Conservation (phyloP, 768 basidiomycete genomes). For the Obba rivulosa region DNA sequence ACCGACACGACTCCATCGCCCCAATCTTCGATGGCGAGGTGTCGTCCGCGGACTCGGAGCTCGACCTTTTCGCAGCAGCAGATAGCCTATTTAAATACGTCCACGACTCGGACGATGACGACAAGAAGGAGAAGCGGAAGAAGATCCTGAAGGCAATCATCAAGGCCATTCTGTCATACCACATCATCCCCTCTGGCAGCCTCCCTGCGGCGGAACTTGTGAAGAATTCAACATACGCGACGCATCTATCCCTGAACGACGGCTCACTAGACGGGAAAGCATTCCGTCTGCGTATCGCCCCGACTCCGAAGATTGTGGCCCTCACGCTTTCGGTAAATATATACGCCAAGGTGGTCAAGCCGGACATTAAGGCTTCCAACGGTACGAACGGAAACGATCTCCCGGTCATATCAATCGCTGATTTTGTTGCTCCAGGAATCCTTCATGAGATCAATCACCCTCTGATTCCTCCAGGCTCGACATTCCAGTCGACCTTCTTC, state of each 20-base stretch:
- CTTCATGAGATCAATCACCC: constrained; percentile 53
- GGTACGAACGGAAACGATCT: constrained; percentile 29
- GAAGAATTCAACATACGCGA: constrained; percentile 50
- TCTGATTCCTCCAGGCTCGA: constrained; percentile 48
- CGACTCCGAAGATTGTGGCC: constrained; percentile 26
- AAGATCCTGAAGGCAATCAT: constrained; percentile 48
- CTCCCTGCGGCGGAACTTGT: constrained; percentile 35
- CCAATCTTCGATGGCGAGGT: constrained; percentile 3
- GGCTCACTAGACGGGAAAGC: constrained; percentile 40
- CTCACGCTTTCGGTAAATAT: constrained; percentile 36
- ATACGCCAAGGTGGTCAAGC: constrained; percentile 36
- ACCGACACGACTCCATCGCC: constrained; percentile 2
- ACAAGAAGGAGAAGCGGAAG: constrained; percentile 36
- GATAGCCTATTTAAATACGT: constrained; percentile 28
- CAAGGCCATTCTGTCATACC: constrained; percentile 50
- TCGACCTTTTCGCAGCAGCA: constrained; percentile 24
- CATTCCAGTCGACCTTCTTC: constrained; percentile 43
- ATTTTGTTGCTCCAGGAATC: constrained; percentile 27
- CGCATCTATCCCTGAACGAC: constrained; percentile 36
- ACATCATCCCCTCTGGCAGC: constrained; percentile 39
- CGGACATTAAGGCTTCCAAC: constrained; percentile 41
- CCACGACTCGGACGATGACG: constrained; percentile 23
- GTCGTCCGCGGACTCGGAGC: constrained; percentile 6
- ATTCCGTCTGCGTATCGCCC: constrained; percentile 37
- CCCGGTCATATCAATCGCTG: background rate